Percentiles rank a stretch among this genome's conserved stretches.
These are phyloP conservation scores for Pascua sp. DNA, from an alignment of 1,284 basidiomycete genomes.

Conservation along the genomic window DNA sequence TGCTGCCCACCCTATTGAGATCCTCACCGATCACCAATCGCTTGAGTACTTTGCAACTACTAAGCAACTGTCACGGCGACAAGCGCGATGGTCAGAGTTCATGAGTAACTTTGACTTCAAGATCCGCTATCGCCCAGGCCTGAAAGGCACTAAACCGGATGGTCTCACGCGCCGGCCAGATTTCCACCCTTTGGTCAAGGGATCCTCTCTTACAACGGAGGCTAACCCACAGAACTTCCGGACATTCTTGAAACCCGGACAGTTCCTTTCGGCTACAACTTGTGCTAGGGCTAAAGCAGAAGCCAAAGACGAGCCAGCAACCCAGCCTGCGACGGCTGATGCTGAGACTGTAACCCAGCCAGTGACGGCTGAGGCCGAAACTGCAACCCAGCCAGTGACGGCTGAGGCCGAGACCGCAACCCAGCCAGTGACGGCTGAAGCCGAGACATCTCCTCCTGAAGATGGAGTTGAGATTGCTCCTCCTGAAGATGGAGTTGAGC, in stretches of 20 bases:
- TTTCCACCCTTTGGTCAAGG: conserved; percentile 11
- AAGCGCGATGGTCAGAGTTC: conserved; percentile 51
- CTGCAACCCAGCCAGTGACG: no score
- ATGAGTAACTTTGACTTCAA: conserved; percentile 49
- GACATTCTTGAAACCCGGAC: background rate
- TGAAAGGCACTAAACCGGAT: conserved; percentile 44
- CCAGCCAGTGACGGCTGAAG: no score
- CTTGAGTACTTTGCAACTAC: conserved; percentile 50
- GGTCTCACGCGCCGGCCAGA: conserved; percentile 49
- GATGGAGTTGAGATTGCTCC: no score
- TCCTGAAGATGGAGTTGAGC: no score
- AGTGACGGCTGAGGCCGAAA: no score
- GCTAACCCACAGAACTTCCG: conserved; percentile 53
- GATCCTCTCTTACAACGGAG: conserved; percentile 30
- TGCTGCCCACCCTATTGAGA: conserved; percentile 24
- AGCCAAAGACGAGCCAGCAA: background rate
- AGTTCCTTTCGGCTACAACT: background rate
- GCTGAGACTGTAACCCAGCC: no score
- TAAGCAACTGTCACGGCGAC: conserved; percentile 48
- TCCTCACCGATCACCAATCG: conserved; percentile 54
- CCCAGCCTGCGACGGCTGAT: background rate
- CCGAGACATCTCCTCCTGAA: no score
- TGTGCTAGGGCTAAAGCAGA: background rate
- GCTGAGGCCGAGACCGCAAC: no score
- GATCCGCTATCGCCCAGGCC: conserved; percentile 50